These are phyloP conservation scores for Carex parvula DNA, from an alignment of 176 grass and related monocot genomes.

Conservation along the genomic window DNA sequence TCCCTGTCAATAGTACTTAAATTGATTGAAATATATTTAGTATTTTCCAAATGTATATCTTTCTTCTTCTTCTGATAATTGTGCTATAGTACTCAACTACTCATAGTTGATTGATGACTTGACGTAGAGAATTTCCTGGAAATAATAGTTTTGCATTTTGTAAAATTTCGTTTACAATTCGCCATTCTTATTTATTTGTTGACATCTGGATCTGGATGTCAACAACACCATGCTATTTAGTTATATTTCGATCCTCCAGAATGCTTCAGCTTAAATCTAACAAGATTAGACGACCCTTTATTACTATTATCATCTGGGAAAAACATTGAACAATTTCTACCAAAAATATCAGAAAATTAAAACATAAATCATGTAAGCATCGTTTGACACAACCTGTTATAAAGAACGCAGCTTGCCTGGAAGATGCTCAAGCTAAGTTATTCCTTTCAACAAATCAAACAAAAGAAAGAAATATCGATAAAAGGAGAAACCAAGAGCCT, in stretches of 20 bases:
- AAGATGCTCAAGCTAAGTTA: slow-evolving; percentile 2
- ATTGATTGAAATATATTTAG: neutral
- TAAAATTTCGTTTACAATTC: neutral
- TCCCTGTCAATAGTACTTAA: neutral
- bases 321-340: neutral
- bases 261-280: neutral
- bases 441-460: slow-evolving; percentile 16
- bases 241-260: neutral
- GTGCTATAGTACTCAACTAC: neutral
- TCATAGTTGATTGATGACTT: neutral
- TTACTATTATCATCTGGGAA: neutral
- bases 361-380: slow-evolving; percentile 23
- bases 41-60: neutral
- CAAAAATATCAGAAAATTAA: neutral
- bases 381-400: slow-evolving; percentile 30
- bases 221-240: too few species aligned
- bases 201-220: neutral
- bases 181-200: neutral
- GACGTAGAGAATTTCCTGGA: too few species aligned
- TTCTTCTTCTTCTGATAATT: neutral
- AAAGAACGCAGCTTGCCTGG: slow-evolving; percentile 29
- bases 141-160: too few species aligned
- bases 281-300: neutral
- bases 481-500: slow-evolving; percentile 3
- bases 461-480: slow-evolving; percentile 19